Evolutionary conservation across 768 basidiomycete species (phyloP).

Genomic region (Lactarius indigo): DNA sequence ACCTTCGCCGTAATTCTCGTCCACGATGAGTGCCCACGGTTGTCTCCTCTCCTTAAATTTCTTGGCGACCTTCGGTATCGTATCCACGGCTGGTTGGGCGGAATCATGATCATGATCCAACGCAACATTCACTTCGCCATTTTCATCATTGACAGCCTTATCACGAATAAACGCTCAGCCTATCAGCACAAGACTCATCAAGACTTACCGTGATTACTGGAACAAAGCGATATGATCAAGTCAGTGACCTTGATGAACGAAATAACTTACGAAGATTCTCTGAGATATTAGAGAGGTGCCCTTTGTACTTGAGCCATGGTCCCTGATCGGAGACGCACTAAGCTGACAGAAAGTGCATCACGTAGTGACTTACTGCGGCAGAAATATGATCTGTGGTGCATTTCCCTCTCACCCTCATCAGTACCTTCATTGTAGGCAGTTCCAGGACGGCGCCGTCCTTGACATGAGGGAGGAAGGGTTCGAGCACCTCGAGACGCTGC

Average conservation of each 20-base stretch:
- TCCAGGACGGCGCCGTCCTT: slow-evolving; percentile 56
- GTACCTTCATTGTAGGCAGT: slow-evolving; percentile 74
- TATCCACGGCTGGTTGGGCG: slow-evolving; percentile 52
- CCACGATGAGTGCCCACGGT: slow-evolving; percentile 92
- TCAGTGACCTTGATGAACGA: neutral
- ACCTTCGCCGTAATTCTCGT: slow-evolving; percentile 97
- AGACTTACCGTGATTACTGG: slow-evolving; percentile 75
- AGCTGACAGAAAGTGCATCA: neutral
- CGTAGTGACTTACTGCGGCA: slow-evolving; percentile 62
- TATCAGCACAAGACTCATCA: neutral
- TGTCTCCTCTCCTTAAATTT: slow-evolving; percentile 76
- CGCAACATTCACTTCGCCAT: slow-evolving; percentile 88
- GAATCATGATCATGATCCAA: slow-evolving; percentile 64
- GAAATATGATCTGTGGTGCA: slow-evolving; percentile 99
- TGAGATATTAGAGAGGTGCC: slow-evolving; percentile 92
- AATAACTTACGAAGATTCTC: slow-evolving; percentile 79
- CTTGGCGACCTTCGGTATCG: slow-evolving; percentile 90
- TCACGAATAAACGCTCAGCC: slow-evolving; percentile 14
- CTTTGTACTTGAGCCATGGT: slow-evolving; percentile 99
- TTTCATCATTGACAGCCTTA: slow-evolving; percentile 91
- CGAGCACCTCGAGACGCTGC: slow-evolving; percentile 79
- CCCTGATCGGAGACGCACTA: slow-evolving; percentile 48
- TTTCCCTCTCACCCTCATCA: slow-evolving; percentile 94
- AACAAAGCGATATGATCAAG: neutral
- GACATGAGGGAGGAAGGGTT: slow-evolving; percentile 84